Evolutionary conservation across 208 protist genomes (phyloP), one percentile per base, ranked within the genome.

Genomic region (Phytomonas sp.): DNA sequence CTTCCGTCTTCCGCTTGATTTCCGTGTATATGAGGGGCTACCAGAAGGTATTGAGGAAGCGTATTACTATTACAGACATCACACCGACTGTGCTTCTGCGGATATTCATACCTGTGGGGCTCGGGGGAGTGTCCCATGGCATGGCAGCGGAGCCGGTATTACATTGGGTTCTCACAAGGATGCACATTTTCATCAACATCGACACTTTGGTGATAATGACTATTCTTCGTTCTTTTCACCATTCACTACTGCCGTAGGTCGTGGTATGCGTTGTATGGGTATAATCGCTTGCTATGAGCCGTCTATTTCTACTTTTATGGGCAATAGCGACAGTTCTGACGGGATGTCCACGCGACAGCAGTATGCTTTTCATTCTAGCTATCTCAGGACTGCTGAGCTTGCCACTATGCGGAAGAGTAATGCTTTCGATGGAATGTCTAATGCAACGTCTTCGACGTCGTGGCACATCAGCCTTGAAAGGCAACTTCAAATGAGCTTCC

Each of bases 1-100:
- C 63, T 86, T 87, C 69, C 87, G 89, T 66, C 77, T 95, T 2
- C 83, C 90, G 5, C 76, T 93, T 30, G 82, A 91, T 70, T 95
- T 92, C 64, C 45, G 45, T 56, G 45, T 56, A 5, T 56, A 56
- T 56, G 45, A 56, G 23, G 45, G 45, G 45, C 45, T 56, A 1
- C 45, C 45, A 26, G 45, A 56, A 56, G 45, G 16, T 56, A 56
- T 56, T 56, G 45, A 56, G 2, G 45, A 26, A 26, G 23, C 45
- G 16, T 56, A 26, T 56, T 56, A 56, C 19, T 56, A 56, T 56
- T 56, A 26, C 7, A 56, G 6, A 5, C 45, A 56, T 0, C 45
- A 56, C 45, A 26, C 19, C 45, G 23, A 26, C 45, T 56, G 45
- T 26, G 45, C 16, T 56, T 56, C 45, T 56, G 45, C 16, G 23